phyloP scores from a whole-genome alignment of 2,329 filamentous ascomycete genomes.

The Corynespora cassiicola region DNA sequence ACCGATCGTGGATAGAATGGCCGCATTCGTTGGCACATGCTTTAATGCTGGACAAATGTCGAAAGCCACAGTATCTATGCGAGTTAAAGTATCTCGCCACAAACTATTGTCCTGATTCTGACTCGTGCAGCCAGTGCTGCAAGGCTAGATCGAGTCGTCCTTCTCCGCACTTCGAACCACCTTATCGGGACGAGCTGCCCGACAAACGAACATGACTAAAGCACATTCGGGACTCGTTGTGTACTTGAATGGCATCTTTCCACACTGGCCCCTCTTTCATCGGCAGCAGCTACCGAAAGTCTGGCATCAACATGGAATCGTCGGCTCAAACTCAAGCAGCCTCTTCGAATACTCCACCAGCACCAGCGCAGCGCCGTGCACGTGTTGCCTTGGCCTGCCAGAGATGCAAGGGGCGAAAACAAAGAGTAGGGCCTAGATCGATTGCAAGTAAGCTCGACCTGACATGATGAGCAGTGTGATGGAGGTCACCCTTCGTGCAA shows the following conservation, averaged over 20 bases:
- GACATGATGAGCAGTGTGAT: slow-evolving; percentile 24
- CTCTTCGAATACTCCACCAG: slow-evolving; percentile 5
- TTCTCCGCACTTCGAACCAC: too few species aligned
- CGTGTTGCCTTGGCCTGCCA: slow-evolving; percentile 32
- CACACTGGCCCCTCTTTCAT: background rate
- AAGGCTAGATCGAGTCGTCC: too few species aligned
- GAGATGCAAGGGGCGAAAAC: slow-evolving; percentile 34
- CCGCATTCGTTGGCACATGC: too few species aligned
- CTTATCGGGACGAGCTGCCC: slow-evolving; percentile 8
- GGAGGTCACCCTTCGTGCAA: slow-evolving; percentile 26
- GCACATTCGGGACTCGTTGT: too few species aligned
- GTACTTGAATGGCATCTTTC: too few species aligned
- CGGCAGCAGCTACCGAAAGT: slow-evolving; percentile 1
- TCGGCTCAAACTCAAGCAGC: slow-evolving; percentile 12
- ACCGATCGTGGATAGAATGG: too few species aligned
- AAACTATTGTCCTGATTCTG: too few species aligned
- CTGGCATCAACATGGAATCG: slow-evolving; percentile 10
- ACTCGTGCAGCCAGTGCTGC: too few species aligned
- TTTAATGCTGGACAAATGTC: too few species aligned
- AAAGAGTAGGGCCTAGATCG: slow-evolving; percentile 25
- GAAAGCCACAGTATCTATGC: too few species aligned
- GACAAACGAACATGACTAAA: slow-evolving; percentile 11
- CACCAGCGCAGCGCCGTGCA: slow-evolving; percentile 17
- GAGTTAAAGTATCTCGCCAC: too few species aligned
- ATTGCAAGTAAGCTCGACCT: background rate